Evolutionary conservation across 2,329 filamentous ascomycete species (phyloP), one percentile per base, ranked within the genome.

Genomic region (Monosporascus sp.): DNA sequence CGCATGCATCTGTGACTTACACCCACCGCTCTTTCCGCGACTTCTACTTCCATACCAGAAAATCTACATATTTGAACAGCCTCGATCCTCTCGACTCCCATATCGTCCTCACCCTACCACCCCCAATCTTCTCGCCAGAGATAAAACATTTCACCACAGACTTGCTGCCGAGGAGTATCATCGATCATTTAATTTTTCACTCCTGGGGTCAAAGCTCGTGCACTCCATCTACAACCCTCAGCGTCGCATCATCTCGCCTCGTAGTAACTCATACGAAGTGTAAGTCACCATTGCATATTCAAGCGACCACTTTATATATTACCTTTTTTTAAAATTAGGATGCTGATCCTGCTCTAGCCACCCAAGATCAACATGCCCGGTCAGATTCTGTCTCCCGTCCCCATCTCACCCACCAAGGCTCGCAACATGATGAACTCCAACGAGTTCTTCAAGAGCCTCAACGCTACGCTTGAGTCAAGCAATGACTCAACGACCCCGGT

Each of bases 401-500:
- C 78, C 52, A 72, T 80, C 64, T 72, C 77, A 58, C 71, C 75
- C n/a, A 46, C 22, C 43, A 46, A 46, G 48, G 69, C 74, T 44
- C 76, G 75, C 63, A 74, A 76, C 55, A 63, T 78, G 51, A 66
- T 75, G 61, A 76, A 74, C 45, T 71, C 72, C 20, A 75, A 80
- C 53, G 80, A 83, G 54, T 71, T 83, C 37, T 79, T 79, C 62
- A 74, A 75, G 59, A 80, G 75, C 66, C 71, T 83, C 61, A 80
- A 74, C 63, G 77, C 76, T 37, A 79, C 76, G 40, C 72, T 83
- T 45, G 64, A 71, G 44, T 73, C 74, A 54, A 74, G 71, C 56
- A 68, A 66, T 61, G 65, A 71, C 51, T 69, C 74, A 19, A 65
- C 71, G 55, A 74, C 76, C 3, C 78, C 80, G 0, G 71, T 76